phyloP scores from a whole-genome alignment of 179 eudicot species.

The Amaranthus tricolor region DNA sequence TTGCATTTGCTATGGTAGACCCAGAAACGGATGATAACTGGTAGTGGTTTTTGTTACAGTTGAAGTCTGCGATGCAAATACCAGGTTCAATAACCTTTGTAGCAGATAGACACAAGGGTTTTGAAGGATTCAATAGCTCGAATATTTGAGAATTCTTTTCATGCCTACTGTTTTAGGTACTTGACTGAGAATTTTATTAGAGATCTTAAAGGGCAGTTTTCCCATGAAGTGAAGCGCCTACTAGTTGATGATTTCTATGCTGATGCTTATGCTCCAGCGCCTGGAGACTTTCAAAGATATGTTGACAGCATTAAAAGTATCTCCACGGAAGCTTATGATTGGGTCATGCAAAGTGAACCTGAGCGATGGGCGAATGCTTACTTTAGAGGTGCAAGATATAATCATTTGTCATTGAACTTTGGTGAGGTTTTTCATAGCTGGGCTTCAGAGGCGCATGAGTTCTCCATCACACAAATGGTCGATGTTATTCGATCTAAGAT shows the following conservation, averaged over 20 bases:
- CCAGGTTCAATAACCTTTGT: slow-evolving; percentile 61
- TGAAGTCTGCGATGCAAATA: slow-evolving; percentile 58
- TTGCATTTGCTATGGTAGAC: slow-evolving; percentile 93
- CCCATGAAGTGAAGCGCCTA: slow-evolving; percentile 81
- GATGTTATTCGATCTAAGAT: slow-evolving; percentile 78
- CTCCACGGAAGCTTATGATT: slow-evolving; percentile 76
- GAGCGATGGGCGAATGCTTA: slow-evolving; percentile 82
- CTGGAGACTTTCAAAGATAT: slow-evolving; percentile 55
- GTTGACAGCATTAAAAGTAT: slow-evolving; percentile 64
- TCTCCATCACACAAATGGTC: slow-evolving; percentile 92
- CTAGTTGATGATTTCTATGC: slow-evolving; percentile 70
- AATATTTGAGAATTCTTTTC: slow-evolving; percentile 57
- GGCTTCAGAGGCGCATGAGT: slow-evolving; percentile 88
- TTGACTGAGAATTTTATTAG: slow-evolving; percentile 69
- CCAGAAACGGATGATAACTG: slow-evolving; percentile 83
- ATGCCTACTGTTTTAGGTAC: slow-evolving; percentile 67
- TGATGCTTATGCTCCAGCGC: slow-evolving; percentile 67
- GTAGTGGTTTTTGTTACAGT: slow-evolving; percentile 78
- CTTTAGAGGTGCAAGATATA: slow-evolving; percentile 75
- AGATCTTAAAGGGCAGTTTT: slow-evolving; percentile 71
- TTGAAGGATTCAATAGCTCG: slow-evolving; percentile 69
- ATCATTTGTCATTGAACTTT: slow-evolving; percentile 74
- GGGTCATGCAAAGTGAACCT: slow-evolving; percentile 77
- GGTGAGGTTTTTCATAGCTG: slow-evolving; percentile 78
- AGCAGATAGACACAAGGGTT: slow-evolving; percentile 72